Evolutionary conservation across 176 grass and related monocot species (phyloP), one percentile per base, ranked within the genome.

Genomic region (Aegilops bicornis): DNA sequence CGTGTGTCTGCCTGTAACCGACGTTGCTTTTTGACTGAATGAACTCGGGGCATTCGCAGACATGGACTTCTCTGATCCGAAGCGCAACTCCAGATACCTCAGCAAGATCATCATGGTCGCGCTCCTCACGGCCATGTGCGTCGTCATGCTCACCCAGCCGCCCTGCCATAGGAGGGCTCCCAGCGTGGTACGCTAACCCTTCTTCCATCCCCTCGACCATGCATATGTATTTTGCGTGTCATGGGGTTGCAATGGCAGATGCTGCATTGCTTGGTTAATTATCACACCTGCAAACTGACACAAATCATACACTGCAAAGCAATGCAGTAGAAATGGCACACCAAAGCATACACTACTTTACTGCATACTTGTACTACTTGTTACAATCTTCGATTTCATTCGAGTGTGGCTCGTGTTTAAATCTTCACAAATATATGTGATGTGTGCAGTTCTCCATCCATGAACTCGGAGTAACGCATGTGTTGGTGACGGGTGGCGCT

Each of bases 51-150:
- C 71, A 20, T 63, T 86, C 11, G 3, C 89, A 98, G 95, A 95
- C 15, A 93, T 95, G 93, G 95, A 98, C 64, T 87, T 95, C 66
- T 93, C 87, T 2, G 95, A 98, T 85, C 91, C 92, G 11, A 98
- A 98, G 73, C 95, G 91, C 75, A 93, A 85, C 77, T 91, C 91
- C 1, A 79, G 83, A 0, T 90, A 84, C 85, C 85, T 98, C 19
- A 91, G 89, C 76, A 98, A 95, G 90, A 65, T 98, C 27, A 65
- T 98, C 69, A 88, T 98, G 91, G 36, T 62, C 40, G 82, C 71
- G 29, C 65, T 95, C 77, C 89, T 98, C 70, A 87, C 83, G 19
- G 92, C 87, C 83, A 91, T 98, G 89, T 98, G 95, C 72, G 88
- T 95, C 65, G 61, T 93, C 69, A 91, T 98, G 89, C 92, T 98